phyloP scores from a whole-genome alignment of 2,329 filamentous ascomycete species.

The Amphichorda felina region DNA sequence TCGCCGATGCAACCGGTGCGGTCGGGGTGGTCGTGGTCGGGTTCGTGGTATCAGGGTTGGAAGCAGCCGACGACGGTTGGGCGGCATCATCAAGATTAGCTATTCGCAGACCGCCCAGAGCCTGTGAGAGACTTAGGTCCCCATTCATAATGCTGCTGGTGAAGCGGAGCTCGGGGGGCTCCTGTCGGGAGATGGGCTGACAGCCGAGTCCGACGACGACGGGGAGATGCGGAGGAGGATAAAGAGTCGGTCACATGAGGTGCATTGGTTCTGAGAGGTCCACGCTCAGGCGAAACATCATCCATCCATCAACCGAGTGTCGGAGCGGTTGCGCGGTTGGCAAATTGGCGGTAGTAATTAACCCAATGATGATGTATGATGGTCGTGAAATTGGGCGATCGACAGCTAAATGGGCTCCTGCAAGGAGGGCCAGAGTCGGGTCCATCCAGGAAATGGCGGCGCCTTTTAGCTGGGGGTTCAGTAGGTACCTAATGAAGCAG shows the following conservation, averaged over 20 bases:
- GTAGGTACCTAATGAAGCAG: too few relatives aligned
- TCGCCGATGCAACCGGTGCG: constrained; percentile 2
- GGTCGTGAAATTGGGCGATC: background rate
- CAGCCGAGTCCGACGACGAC: background rate
- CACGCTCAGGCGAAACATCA: background rate
- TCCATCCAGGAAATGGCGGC: too few relatives aligned
- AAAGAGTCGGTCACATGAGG: constrained; percentile 3
- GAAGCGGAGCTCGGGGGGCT: constrained; percentile 1
- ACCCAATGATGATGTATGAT: background rate
- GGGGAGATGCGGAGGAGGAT: constrained; percentile 1
- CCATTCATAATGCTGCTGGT: constrained; percentile 58
- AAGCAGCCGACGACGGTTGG: constrained; percentile 15
- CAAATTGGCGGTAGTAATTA: background rate
- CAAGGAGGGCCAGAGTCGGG: too few relatives aligned
- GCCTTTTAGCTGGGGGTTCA: too few relatives aligned
- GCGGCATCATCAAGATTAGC: constrained; percentile 80
- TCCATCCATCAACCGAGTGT: background rate
- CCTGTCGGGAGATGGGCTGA: background rate
- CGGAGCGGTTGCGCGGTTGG: background rate
- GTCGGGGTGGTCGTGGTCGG: constrained; percentile 4
- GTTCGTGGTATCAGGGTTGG: constrained; percentile 12
- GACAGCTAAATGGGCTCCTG: background rate
- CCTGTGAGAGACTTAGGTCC: constrained; percentile 84
- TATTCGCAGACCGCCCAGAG: constrained; percentile 87
- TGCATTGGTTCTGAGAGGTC: background rate